Percentiles rank a stretch among this genome's conserved stretches.
Evolutionary conservation across 495 filamentous ascomycete genomes (phyloP).

Genomic region (Penicillium verhagenii): DNA sequence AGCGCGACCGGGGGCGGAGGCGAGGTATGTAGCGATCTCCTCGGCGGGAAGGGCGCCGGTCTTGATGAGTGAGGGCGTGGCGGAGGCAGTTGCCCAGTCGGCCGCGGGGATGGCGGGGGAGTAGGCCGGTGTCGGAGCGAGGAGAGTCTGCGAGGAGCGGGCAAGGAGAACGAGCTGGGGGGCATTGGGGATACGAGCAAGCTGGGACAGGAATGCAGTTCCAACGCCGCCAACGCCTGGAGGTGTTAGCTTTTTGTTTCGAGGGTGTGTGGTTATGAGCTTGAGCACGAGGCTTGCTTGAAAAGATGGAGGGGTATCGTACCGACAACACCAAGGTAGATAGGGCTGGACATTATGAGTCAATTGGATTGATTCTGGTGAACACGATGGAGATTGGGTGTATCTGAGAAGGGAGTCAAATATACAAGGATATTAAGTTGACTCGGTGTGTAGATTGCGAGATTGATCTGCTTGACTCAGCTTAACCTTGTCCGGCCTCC

Average conservation of each 20-base stretch:
- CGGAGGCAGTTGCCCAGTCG: slow-evolving; percentile 54
- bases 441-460: background rate
- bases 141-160: slow-evolving; percentile 74
- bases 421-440: background rate
- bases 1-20: slow-evolving; percentile 64
- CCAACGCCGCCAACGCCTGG: slow-evolving; percentile 91
- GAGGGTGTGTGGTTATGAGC: background rate
- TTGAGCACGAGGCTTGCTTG: background rate
- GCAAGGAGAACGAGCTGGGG: slow-evolving; percentile 77
- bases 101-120: slow-evolving; percentile 51
- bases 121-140: slow-evolving; percentile 48
- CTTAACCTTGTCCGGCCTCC: background rate
- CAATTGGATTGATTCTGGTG: slow-evolving; percentile 7
- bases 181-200: slow-evolving; percentile 59
- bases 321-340: slow-evolving; percentile 51
- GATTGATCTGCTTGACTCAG: slow-evolving; percentile 1
- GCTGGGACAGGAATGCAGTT: slow-evolving; percentile 82
- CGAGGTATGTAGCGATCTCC: slow-evolving; percentile 70
- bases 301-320: slow-evolving; percentile 13
- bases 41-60: slow-evolving; percentile 53
- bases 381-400: background rate
- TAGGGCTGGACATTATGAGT: slow-evolving; percentile 39
- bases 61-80: slow-evolving; percentile 53
- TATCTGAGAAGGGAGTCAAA: background rate
- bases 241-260: background rate